Percentiles rank a stretch among this genome's conserved stretches.
Evolutionary conservation across 106 monocot species (phyloP).

Genomic region (Triglochin maritima): DNA sequence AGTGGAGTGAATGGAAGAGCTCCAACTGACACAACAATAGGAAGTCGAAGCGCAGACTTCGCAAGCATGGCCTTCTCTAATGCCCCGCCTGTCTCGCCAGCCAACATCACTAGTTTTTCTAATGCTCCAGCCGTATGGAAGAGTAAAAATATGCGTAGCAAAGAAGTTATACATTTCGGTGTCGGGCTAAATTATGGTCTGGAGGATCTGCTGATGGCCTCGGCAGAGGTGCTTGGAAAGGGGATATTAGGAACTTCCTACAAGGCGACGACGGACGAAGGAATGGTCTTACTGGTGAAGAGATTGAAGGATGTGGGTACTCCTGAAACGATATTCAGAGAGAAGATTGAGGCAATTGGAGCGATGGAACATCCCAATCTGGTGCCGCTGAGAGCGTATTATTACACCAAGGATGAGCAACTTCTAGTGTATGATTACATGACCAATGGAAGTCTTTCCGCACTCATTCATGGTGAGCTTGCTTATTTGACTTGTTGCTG

Average conservation of each 20-base stretch:
- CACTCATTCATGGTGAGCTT: constrained; percentile 57
- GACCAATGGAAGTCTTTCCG: constrained; percentile 68
- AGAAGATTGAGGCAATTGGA: constrained; percentile 50
- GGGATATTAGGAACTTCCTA: constrained; percentile 78
- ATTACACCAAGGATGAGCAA: constrained; percentile 73
- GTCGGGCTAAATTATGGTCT: constrained; percentile 21
- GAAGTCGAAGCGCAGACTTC: no score
- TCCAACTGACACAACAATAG: no score
- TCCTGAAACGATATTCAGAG: constrained; percentile 48
- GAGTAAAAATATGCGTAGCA: no score
- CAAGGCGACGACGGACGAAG: constrained; percentile 66
- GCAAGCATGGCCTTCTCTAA: no score
- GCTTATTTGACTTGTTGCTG: no score
- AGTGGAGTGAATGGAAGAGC: no score
- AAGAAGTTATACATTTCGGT: constrained; percentile 34
- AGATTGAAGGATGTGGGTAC: constrained; percentile 54
- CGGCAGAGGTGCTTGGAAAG: constrained; percentile 82
- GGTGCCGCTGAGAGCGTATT: constrained; percentile 53
- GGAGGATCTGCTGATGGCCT: constrained; percentile 48
- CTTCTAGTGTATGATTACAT: constrained; percentile 80
- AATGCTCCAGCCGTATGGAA: no score
- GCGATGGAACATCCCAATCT: constrained; percentile 48
- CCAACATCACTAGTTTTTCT: no score
- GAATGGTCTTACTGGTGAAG: constrained; percentile 57
- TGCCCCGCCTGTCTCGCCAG: no score